Evolutionary conservation across 148 eudicot genomes (phyloP).

Genomic region (Simmondsia chinensis): DNA sequence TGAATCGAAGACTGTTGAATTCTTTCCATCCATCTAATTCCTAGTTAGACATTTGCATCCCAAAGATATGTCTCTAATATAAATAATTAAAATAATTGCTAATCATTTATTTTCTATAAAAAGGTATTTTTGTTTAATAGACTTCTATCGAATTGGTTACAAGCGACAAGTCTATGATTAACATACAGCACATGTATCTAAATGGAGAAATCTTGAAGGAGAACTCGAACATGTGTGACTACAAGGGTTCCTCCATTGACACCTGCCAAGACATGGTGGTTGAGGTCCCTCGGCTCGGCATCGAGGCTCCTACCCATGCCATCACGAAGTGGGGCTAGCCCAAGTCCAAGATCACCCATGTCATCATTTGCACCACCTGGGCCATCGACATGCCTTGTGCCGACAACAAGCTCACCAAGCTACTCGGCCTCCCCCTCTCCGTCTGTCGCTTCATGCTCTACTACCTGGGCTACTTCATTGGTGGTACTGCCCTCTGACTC

Average conservation of each 20-base stretch:
- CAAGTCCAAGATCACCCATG: conserved; percentile 23
- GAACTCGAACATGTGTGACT: conserved; percentile 14
- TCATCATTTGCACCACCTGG: conserved; percentile 20
- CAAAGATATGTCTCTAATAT: too few species aligned
- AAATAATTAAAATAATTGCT: too few species aligned
- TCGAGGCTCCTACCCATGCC: conserved; percentile 16
- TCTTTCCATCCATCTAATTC: too few species aligned
- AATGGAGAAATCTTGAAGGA: conserved; percentile 18
- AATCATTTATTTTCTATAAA: too few species aligned
- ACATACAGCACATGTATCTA: conserved; percentile 13
- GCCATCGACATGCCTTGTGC: conserved; percentile 26
- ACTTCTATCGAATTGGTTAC: too few species aligned
- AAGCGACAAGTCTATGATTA: conserved; percentile 18
- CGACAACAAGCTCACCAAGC: conserved; percentile 23
- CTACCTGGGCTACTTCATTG: conserved; percentile 22
- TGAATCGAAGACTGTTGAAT: too few species aligned
- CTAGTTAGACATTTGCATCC: too few species aligned
- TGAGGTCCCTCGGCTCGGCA: conserved; percentile 17
- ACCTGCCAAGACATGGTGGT: conserved; percentile 21
- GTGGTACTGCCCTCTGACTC: too few species aligned
- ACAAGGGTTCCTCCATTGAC: conserved; percentile 14
- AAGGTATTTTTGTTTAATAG: too few species aligned
- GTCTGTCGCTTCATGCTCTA: conserved; percentile 20
- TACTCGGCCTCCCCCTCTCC: conserved; percentile 20
- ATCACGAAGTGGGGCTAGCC: conserved; percentile 24